Conservation (phyloP, 148 eudicot species). For the Dysphania ambrosioides region DNA sequence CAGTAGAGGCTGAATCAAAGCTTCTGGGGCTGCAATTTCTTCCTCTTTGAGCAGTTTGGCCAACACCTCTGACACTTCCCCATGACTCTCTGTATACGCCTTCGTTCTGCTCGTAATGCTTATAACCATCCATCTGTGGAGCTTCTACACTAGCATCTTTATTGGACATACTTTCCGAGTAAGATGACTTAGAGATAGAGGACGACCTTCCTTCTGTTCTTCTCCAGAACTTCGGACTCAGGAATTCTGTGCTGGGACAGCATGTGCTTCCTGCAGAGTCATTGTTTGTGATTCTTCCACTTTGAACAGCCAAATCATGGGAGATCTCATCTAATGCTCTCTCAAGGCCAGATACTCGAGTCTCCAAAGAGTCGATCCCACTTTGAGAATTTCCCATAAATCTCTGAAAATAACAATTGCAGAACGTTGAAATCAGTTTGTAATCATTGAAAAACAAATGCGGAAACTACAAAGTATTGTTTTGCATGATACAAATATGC, state of each 20-base stretch:
- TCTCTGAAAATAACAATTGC: constrained; percentile 37
- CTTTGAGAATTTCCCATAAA: constrained; percentile 77
- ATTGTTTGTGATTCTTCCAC: constrained; percentile 42
- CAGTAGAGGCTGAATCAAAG: constrained; percentile 33
- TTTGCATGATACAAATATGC: neutral
- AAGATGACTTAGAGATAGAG: constrained; percentile 34
- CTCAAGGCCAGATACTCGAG: constrained; percentile 79
- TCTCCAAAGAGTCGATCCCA: constrained; percentile 67
- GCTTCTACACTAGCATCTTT: constrained; percentile 31
- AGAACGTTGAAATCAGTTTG: neutral
- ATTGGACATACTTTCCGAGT: constrained; percentile 24
- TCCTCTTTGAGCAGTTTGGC: constrained; percentile 32
- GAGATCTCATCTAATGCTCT: constrained; percentile 63
- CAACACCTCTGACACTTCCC: constrained; percentile 25
- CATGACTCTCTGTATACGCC: constrained; percentile 22
- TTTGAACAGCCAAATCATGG: constrained; percentile 51
- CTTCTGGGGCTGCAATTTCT: constrained; percentile 35
- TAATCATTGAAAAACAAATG: neutral
- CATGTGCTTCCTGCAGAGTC: constrained; percentile 48
- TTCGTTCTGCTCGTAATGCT: constrained; percentile 21
- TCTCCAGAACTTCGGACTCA: constrained; percentile 76
- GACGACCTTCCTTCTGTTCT: constrained; percentile 47
- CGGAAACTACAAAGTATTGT: neutral
- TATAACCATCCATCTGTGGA: constrained; percentile 27
- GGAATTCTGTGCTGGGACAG: constrained; percentile 68